Evolutionary conservation across 2,329 filamentous ascomycete species (phyloP).

Genomic region (Ramularia collo-cygni): DNA sequence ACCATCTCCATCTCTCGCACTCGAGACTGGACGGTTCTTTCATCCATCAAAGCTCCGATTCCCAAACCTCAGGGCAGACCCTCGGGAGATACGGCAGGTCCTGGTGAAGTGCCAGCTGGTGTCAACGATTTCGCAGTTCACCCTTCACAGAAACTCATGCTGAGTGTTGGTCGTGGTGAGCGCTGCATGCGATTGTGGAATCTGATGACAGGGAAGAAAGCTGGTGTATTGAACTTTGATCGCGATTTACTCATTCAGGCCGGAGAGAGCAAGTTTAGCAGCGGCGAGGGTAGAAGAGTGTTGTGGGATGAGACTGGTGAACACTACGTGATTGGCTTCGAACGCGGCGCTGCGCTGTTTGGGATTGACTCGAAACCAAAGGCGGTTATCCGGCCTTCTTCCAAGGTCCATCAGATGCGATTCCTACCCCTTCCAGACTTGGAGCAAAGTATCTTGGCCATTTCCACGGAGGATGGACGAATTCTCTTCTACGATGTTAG

Average conservation of each 20-base stretch:
- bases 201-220: conserved; percentile 90
- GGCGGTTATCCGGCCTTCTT: conserved; percentile 64
- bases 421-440: conserved; percentile 55
- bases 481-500: conserved; percentile 73
- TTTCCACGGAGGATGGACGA: conserved; percentile 86
- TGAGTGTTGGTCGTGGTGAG: conserved; percentile 85
- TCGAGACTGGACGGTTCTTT: conserved; percentile 82
- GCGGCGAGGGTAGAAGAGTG: conserved; percentile 76
- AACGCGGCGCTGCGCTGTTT: conserved; percentile 76
- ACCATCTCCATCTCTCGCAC: conserved; percentile 82
- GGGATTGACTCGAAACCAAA: conserved; percentile 80
- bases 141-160: conserved; percentile 93
- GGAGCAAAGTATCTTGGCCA: conserved; percentile 50
- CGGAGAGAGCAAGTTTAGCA: conserved; percentile 68
- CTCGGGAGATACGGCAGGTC: conserved; percentile 80
- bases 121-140: conserved; percentile 95
- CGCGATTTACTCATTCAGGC: conserved; percentile 64
- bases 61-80: conserved; percentile 74
- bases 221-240: conserved; percentile 81
- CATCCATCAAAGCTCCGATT: conserved; percentile 79
- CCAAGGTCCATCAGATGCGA: conserved; percentile 75
- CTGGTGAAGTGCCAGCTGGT: conserved; percentile 74
- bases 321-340: conserved; percentile 84
- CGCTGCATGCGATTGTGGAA: conserved; percentile 94
- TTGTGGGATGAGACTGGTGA: conserved; percentile 71